Evolutionary conservation across 345 rosid species (phyloP).

Genomic region (Hevea brasiliensis): DNA sequence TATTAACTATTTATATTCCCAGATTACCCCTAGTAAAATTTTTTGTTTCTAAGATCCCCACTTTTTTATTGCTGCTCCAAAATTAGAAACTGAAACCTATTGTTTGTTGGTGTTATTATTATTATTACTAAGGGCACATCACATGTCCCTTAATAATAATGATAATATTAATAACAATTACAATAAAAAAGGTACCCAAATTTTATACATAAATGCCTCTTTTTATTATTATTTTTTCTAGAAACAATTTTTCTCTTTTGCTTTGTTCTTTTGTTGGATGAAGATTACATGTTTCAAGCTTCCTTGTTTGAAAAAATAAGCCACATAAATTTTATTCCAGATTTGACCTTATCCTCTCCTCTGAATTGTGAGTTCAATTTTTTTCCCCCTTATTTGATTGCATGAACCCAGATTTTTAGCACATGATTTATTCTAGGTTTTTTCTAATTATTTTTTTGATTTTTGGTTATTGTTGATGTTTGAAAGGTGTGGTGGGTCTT

Average conservation of each 20-base stretch:
- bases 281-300: not conserved
- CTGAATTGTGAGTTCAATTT: not conserved
- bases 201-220: not conserved
- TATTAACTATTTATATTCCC: not conserved
- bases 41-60: not conserved
- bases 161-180: not conserved
- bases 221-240: constrained; percentile 1
- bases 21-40: not conserved
- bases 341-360: constrained; percentile 14
- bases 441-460: not conserved
- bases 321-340: constrained; percentile 14
- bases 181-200: not conserved
- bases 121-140: constrained; percentile 9
- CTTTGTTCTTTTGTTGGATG: not conserved
- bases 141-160: constrained; percentile 8
- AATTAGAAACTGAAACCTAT: not conserved
- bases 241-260: not conserved
- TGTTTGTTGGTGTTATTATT: not conserved
- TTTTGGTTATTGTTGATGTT: constrained; percentile 5
- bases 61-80: too few relatives aligned
- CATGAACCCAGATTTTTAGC: constrained; percentile 3
- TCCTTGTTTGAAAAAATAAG: not conserved
- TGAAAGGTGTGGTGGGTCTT: constrained; percentile 9
- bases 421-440: constrained; percentile 3
- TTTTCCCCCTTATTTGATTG: not conserved